Evolutionary conservation across 2,329 filamentous ascomycete genomes (phyloP).

Genomic region (Bipolaris zeicola): DNA sequence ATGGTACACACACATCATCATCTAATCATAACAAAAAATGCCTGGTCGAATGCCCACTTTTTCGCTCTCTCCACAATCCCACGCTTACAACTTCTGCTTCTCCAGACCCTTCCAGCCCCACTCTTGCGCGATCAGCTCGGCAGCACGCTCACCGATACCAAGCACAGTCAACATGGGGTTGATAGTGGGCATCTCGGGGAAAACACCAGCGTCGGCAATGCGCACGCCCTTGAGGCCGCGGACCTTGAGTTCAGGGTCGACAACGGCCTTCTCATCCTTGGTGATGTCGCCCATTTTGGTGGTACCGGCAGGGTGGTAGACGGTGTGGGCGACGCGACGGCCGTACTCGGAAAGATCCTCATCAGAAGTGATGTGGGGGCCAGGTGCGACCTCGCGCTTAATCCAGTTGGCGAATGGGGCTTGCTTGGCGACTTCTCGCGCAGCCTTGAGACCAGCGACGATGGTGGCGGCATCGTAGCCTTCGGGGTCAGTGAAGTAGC

Average conservation of each 20-base stretch:
- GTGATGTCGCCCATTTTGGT: conserved; percentile 84
- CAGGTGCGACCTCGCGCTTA: conserved; percentile 80
- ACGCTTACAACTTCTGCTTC: conserved; percentile 57
- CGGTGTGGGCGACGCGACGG: conserved; percentile 79
- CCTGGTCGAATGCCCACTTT: background rate
- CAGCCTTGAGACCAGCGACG: conserved; percentile 75
- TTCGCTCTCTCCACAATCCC: background rate
- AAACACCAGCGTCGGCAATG: conserved; percentile 85
- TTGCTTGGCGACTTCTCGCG: conserved; percentile 76
- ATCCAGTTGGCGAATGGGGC: conserved; percentile 82
- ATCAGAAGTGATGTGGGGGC: conserved; percentile 73
- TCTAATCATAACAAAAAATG: background rate
- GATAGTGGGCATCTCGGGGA: conserved; percentile 83
- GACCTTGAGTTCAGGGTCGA: conserved; percentile 75
- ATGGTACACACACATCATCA: conserved; percentile 1
- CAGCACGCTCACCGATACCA: conserved; percentile 79
- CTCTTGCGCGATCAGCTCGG: conserved; percentile 80
- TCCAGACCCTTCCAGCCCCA: conserved; percentile 67
- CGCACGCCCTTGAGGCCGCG: conserved; percentile 74
- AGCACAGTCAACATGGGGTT: conserved; percentile 93
- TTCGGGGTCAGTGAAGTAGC: conserved; percentile 85
- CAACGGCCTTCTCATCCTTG: conserved; percentile 74
- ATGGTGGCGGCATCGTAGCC: conserved; percentile 84
- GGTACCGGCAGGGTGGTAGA: conserved; percentile 88
- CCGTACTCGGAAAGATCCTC: conserved; percentile 84